phyloP scores from a whole-genome alignment of 495 filamentous ascomycete genomes.

The Cercophora newfieldiana region DNA sequence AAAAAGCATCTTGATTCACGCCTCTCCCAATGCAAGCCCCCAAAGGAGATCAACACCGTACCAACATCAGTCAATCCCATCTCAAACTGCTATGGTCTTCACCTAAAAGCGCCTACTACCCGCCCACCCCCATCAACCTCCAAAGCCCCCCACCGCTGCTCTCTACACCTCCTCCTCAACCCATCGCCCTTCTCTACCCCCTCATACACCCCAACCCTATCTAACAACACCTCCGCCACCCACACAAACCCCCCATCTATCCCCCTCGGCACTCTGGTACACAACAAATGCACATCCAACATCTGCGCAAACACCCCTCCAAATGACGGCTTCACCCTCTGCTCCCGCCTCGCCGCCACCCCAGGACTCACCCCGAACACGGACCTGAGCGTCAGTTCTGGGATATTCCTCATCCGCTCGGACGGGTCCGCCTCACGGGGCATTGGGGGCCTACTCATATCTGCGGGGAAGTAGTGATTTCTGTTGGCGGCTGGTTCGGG shows the following conservation, averaged over 20 bases:
- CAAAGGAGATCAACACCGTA: neutral
- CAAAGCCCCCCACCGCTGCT: conserved; percentile 47
- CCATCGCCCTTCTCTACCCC: conserved; percentile 6
- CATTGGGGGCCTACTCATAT: neutral
- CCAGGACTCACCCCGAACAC: conserved; percentile 33
- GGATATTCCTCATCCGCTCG: neutral
- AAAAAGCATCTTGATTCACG: no score
- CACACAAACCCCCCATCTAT: conserved; percentile 26
- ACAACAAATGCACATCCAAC: conserved; percentile 46
- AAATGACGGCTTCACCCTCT: conserved; percentile 38
- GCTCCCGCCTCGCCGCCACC: neutral
- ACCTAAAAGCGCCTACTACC: neutral
- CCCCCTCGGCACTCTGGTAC: conserved; percentile 37
- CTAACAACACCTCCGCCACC: conserved; percentile 48
- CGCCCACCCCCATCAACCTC: conserved; percentile 33
- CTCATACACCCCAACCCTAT: conserved; percentile 40
- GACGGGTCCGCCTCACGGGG: neutral
- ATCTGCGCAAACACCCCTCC: conserved; percentile 45
- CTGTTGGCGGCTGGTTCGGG: neutral
- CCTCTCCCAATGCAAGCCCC: no score
- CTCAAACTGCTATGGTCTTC: neutral
- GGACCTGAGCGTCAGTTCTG: conserved; percentile 33
- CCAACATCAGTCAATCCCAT: neutral
- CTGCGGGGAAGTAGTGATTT: neutral
- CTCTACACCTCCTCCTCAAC: conserved; percentile 31